A percentile compares a stretch with the other conserved stretches of the same genome.
phyloP scores from a whole-genome alignment of 441 rosid species.

The Populus trichocarpa region DNA sequence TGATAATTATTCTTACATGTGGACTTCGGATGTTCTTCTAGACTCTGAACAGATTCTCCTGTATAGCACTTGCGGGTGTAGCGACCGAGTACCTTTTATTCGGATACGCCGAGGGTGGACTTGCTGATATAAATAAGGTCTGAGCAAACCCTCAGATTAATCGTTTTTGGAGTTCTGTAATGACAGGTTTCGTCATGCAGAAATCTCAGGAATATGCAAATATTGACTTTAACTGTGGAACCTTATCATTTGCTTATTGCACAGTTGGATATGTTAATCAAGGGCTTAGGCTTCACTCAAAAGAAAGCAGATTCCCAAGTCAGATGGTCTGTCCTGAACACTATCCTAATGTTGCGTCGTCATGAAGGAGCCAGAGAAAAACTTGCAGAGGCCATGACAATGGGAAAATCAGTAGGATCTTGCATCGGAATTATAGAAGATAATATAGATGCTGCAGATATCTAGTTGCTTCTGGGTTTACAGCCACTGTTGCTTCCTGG shows the following conservation, averaged over 20 bases:
- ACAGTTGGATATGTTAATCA: slow-evolving; percentile 70
- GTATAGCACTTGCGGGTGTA: slow-evolving; percentile 87
- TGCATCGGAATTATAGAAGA: slow-evolving; percentile 68
- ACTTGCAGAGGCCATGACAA: slow-evolving; percentile 71
- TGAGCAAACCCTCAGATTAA: neutral
- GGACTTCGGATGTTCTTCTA: slow-evolving; percentile 17
- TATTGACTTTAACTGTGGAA: neutral
- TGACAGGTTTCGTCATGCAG: neutral
- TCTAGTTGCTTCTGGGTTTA: slow-evolving; percentile 24
- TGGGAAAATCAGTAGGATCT: slow-evolving; percentile 60
- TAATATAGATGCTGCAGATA: slow-evolving; percentile 44
- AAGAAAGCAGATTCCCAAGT: slow-evolving; percentile 90
- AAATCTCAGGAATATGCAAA: neutral
- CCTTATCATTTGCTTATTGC: slow-evolving; percentile 2
- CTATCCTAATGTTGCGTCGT: slow-evolving; percentile 64
- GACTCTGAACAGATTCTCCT: slow-evolving; percentile 86
- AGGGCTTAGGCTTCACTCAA: slow-evolving; percentile 81
- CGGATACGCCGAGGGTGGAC: slow-evolving; percentile 89
- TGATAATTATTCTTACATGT: slow-evolving; percentile 7
- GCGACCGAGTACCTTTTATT: slow-evolving; percentile 73
- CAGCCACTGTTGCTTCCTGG: neutral
- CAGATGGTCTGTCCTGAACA: slow-evolving; percentile 84
- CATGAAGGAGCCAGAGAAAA: slow-evolving; percentile 62
- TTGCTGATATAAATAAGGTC: slow-evolving; percentile 82
- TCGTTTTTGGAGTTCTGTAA: neutral